A percentile compares a stretch with the other conserved stretches of the same genome.
Evolutionary conservation across 1,139 yeast species (phyloP).

Genomic region (Suhomyces bribrorum): DNA sequence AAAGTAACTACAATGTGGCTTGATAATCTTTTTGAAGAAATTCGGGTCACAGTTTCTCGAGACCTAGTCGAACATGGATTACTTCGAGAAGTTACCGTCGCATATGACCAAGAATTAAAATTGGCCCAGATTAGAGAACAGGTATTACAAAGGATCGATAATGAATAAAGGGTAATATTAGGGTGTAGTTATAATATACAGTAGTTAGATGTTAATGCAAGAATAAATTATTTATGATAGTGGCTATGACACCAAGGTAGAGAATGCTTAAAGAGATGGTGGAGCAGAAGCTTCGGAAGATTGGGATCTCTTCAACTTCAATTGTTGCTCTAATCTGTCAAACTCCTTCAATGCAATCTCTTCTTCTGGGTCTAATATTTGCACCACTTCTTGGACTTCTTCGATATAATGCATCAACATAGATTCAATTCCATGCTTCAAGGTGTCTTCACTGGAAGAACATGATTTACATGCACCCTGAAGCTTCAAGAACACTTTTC

Average conservation of each 20-base stretch:
- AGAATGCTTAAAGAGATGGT: slow-evolving; percentile 36
- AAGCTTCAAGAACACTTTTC: slow-evolving; percentile 70
- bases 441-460: slow-evolving; percentile 72
- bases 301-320: slow-evolving; percentile 20
- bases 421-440: slow-evolving; percentile 77
- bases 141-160: slow-evolving; percentile 18
- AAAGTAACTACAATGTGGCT: slow-evolving; percentile 33
- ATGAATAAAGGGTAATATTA: background rate
- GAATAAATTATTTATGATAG: no score
- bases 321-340: slow-evolving; percentile 59
- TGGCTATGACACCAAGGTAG: no score
- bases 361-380: slow-evolving; percentile 54
- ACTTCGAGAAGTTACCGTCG: slow-evolving; percentile 32
- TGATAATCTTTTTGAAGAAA: slow-evolving; percentile 33
- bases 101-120: slow-evolving; percentile 24
- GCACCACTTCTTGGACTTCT: slow-evolving; percentile 75
- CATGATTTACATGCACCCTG: slow-evolving; percentile 86
- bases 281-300: slow-evolving; percentile 30
- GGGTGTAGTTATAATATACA: background rate
- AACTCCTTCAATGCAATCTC: slow-evolving; percentile 65
- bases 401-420: slow-evolving; percentile 86
- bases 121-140: slow-evolving; percentile 21
- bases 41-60: slow-evolving; percentile 36
- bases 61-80: slow-evolving; percentile 44
- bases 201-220: background rate